A percentile compares a stretch with the other conserved stretches of the same genome.
Conservation (phyloP, 1,139 yeast species). For the Dujonia santamariae region DNA sequence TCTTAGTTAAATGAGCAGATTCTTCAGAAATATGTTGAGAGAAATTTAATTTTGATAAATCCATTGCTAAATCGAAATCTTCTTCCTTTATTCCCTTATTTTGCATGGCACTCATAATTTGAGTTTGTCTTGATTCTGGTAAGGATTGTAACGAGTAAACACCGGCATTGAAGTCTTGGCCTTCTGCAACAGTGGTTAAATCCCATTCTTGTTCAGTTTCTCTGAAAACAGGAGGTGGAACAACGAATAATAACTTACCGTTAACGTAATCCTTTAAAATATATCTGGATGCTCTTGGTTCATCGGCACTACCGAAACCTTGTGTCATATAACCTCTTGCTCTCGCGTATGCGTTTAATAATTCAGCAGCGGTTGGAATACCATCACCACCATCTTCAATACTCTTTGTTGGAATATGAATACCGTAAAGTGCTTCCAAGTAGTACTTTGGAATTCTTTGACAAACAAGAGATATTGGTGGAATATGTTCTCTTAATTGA, state of each 20-base stretch:
- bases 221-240: conserved; percentile 75
- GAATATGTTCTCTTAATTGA: conserved; percentile 91
- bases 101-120: conserved; percentile 59
- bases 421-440: conserved; percentile 92
- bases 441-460: conserved; percentile 86
- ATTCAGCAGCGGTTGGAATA: conserved; percentile 82
- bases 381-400: conserved; percentile 89
- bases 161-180: conserved; percentile 66
- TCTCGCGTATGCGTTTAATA: conserved; percentile 89
- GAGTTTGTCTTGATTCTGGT: conserved; percentile 72
- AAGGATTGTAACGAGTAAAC: conserved; percentile 61
- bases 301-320: conserved; percentile 96
- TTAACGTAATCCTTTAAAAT: conserved; percentile 91
- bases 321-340: conserved; percentile 98
- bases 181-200: conserved; percentile 42
- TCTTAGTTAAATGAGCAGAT: conserved; percentile 19
- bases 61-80: conserved; percentile 63
- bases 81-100: conserved; percentile 49
- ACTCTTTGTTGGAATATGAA: conserved; percentile 73
- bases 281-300: conserved; percentile 90
- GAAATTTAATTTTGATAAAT: conserved; percentile 70
- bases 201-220: conserved; percentile 26
- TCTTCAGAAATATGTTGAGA: conserved; percentile 64
- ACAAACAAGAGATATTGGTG: conserved; percentile 83
- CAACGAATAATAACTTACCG: conserved; percentile 81